A percentile compares a stretch with the other conserved stretches of the same genome.
Evolutionary conservation across 148 eudicot genomes (phyloP).

Genomic region (Cornus suecica): DNA sequence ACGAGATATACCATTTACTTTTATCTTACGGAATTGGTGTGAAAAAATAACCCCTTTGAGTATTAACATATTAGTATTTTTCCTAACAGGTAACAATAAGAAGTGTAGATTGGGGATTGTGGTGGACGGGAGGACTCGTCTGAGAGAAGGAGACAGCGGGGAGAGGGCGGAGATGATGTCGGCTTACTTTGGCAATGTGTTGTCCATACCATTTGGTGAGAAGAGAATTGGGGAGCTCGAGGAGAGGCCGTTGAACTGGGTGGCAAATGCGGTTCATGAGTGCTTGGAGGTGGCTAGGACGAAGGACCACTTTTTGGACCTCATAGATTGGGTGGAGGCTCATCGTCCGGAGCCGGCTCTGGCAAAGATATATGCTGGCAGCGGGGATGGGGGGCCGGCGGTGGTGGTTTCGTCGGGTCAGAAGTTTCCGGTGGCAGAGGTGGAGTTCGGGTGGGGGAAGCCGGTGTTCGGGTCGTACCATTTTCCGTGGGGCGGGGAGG

Average conservation of each 20-base stretch:
- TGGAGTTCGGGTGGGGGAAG: conserved; percentile 80
- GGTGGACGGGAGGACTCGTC: conserved; percentile 60
- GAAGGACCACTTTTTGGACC: conserved; percentile 62
- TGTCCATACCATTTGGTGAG: conserved; percentile 57
- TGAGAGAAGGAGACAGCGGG: conserved; percentile 24
- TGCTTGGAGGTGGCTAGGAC: conserved; percentile 33
- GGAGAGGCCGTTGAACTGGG: conserved; percentile 34
- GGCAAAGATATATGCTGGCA: conserved; percentile 34
- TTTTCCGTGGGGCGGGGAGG: conserved; percentile 65
- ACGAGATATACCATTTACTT: too few species aligned
- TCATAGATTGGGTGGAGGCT: conserved; percentile 72
- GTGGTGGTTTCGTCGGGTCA: conserved; percentile 72
- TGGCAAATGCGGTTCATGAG: conserved; percentile 36
- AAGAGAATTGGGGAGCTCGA: conserved; percentile 27
- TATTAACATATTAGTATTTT: too few species aligned
- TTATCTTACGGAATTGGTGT: too few species aligned
- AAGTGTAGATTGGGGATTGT: conserved; percentile 57
- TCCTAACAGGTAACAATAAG: too few species aligned
- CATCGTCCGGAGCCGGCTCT: conserved; percentile 53
- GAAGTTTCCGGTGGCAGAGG: conserved; percentile 42
- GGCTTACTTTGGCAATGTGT: conserved; percentile 60
- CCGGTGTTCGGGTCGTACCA: conserved; percentile 67
- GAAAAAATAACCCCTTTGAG: too few species aligned
- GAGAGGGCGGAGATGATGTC: conserved; percentile 16
- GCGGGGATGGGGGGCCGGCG: conserved; percentile 40